These are phyloP conservation scores for Neodidymelliopsis sp. DNA, from an alignment of 2,329 filamentous ascomycete genomes.

Conservation along the genomic window DNA sequence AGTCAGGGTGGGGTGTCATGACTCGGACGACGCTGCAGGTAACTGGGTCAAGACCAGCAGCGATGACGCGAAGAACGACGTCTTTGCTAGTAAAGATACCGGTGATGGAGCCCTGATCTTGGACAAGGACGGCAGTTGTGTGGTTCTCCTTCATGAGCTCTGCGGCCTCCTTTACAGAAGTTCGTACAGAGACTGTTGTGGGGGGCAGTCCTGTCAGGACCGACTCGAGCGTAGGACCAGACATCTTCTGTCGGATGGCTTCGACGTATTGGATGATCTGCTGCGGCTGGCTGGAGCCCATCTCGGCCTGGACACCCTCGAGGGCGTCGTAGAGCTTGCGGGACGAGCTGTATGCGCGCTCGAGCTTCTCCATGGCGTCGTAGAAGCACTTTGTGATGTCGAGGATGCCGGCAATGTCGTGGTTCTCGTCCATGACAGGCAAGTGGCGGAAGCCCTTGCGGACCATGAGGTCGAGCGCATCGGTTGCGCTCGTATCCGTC, in stretches of 20 bases:
- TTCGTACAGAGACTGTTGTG: conserved; percentile 92
- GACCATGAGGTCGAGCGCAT: conserved; percentile 97
- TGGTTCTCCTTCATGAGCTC: conserved; percentile 98
- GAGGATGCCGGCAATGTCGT: conserved; percentile 96
- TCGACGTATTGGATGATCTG: conserved; percentile 99
- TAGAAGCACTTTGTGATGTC: conserved; percentile 99
- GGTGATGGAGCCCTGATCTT: conserved; percentile 96
- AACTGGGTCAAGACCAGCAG: conserved; percentile 88
- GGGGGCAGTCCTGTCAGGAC: conserved; percentile 92
- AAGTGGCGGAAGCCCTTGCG: conserved; percentile 96
- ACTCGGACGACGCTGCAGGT: conserved; percentile 98
- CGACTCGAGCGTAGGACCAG: conserved; percentile 92
- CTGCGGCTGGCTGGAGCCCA: conserved; percentile 94
- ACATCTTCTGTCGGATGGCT: conserved; percentile 95
- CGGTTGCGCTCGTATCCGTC: conserved; percentile 97
- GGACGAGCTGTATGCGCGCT: conserved; percentile 97
- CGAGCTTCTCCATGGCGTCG: conserved; percentile 99
- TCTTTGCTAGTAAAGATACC: conserved; percentile 99
- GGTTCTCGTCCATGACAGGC: conserved; percentile 99
- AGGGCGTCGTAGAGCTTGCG: conserved; percentile 96
- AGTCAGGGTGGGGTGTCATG: conserved; percentile 99
- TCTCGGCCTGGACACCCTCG: conserved; percentile 95
- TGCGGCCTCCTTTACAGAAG: conserved; percentile 94
- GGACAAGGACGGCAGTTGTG: conserved; percentile 93
- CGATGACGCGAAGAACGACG: conserved; percentile 96